Evolutionary conservation across 2,329 filamentous ascomycete genomes (phyloP).

Genomic region (Fusarium tjaetaba): DNA sequence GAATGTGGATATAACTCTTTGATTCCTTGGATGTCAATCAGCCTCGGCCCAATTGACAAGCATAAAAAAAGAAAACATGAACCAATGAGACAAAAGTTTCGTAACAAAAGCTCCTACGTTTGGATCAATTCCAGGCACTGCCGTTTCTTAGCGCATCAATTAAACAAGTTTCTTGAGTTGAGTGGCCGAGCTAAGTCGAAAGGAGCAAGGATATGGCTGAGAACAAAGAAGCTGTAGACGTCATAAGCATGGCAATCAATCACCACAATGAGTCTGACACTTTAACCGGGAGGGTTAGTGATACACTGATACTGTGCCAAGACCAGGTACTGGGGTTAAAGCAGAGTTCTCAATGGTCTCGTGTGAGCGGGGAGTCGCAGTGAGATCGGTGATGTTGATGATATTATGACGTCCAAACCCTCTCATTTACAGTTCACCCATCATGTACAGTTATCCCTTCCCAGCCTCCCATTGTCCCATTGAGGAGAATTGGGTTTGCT

Average conservation of each 20-base stretch:
- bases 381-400: conserved; percentile 31
- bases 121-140: conserved; percentile 24
- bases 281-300: neutral
- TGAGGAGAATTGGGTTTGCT: neutral
- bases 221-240: conserved; percentile 5
- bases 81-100: neutral
- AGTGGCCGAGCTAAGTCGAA: conserved; percentile 11
- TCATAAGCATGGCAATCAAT: neutral
- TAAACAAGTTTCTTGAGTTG: conserved; percentile 21
- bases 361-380: conserved; percentile 9
- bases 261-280: neutral
- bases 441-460: neutral
- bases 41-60: neutral
- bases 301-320: neutral
- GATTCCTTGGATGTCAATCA: conserved; percentile 7
- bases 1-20: conserved; percentile 1
- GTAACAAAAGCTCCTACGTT: conserved; percentile 12
- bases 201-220: conserved; percentile 3
- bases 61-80: neutral
- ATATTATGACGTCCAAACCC: conserved; percentile 24
- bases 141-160: conserved; percentile 12
- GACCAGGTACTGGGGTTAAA: conserved; percentile 7
- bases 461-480: conserved; percentile 2
- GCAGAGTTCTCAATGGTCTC: neutral
- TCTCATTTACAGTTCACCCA: conserved; percentile 1